phyloP scores from a whole-genome alignment of 805 yeast species.

The Middelhovenomyces tepae region DNA sequence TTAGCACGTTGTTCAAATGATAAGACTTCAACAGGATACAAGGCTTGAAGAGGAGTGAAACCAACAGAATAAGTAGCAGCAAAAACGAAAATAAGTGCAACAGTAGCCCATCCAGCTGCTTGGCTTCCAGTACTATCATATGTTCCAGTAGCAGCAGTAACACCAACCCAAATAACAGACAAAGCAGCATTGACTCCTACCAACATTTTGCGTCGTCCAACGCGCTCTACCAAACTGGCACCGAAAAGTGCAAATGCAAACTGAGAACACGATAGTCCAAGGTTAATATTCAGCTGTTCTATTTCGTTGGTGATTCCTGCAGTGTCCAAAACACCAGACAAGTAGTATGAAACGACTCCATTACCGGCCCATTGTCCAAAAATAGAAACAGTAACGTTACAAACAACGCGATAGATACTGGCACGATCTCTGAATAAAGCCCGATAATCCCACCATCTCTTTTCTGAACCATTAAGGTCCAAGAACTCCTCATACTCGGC shows the following conservation, averaged over 20 bases:
- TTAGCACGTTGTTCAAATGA: no score
- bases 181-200: conserved; percentile 17
- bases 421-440: conserved; percentile 13
- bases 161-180: conserved; percentile 19
- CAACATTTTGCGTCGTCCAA: conserved; percentile 25
- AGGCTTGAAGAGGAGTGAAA: conserved; percentile 31
- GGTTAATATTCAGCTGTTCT: not conserved
- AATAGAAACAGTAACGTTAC: conserved; percentile 10
- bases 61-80: conserved; percentile 19
- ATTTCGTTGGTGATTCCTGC: conserved; percentile 3
- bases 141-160: conserved; percentile 21
- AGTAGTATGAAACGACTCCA: conserved; percentile 15
- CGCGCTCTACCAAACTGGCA: conserved; percentile 20
- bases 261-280: conserved; percentile 2
- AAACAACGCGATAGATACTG: conserved; percentile 14
- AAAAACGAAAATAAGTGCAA: conserved; percentile 14
- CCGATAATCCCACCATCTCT: conserved; percentile 17
- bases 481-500: conserved; percentile 14
- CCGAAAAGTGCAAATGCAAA: conserved; percentile 18
- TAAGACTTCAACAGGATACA: no score
- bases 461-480: conserved; percentile 15
- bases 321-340: conserved; percentile 5
- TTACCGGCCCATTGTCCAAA: conserved; percentile 12
- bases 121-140: conserved; percentile 14
- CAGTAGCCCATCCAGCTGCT: conserved; percentile 18